Conservation (phyloP, 2,329 filamentous ascomycete species). For the Dactylonectria macrodidyma region DNA sequence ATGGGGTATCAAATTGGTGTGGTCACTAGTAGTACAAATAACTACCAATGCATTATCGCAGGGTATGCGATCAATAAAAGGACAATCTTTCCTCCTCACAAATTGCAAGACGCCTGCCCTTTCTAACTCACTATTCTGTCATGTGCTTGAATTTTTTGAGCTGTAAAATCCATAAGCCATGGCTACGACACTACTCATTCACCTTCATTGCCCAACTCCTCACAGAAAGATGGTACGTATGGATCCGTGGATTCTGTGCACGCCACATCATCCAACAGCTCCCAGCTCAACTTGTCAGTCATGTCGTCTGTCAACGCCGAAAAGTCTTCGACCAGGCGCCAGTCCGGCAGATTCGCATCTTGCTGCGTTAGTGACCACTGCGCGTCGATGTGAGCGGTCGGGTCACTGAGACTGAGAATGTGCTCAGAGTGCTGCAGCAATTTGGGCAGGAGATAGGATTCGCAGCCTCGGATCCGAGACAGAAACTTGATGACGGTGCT, state of each 20-base stretch:
- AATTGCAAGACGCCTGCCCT: too few relatives aligned
- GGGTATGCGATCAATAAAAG: too few relatives aligned
- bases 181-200: background rate
- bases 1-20: too few relatives aligned
- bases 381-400: constrained; percentile 31
- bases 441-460: constrained; percentile 48
- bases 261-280: too few relatives aligned
- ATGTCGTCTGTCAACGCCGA: constrained; percentile 20
- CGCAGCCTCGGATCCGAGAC: constrained; percentile 43
- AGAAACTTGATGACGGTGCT: constrained; percentile 47
- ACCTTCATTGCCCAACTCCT: background rate
- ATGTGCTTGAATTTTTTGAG: too few relatives aligned
- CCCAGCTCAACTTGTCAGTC: too few relatives aligned
- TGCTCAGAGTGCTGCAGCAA: constrained; percentile 46
- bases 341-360: background rate
- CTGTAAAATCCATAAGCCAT: background rate
- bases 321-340: constrained; percentile 31
- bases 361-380: constrained; percentile 15
- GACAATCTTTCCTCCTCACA: too few relatives aligned
- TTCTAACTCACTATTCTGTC: too few relatives aligned
- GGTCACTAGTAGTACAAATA: too few relatives aligned
- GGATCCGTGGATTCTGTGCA: background rate
- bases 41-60: too few relatives aligned
- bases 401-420: constrained; percentile 30
- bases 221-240: background rate